Evolutionary conservation across 2,329 filamentous ascomycete genomes (phyloP), one percentile per base, ranked within the genome.

Genomic region (Cercospora berteroae): DNA sequence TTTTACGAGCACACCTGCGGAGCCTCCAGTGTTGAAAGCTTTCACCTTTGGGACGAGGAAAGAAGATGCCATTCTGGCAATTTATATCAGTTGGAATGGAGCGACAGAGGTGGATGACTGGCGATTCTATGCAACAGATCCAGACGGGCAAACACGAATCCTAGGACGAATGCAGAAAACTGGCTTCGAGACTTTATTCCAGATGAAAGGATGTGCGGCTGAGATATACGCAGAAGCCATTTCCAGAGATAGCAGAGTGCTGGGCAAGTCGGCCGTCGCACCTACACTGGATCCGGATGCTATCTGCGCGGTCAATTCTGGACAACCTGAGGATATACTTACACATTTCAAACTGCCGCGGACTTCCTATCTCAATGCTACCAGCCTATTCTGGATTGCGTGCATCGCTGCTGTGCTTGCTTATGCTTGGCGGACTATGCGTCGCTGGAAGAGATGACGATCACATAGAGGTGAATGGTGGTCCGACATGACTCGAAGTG

Each of bases 51-150:
- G 78, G 4, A 74, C 74, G 3, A 64, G 71, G 10, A 67, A 68
- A 16, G 67, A 72, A 0, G 73, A 76, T 10, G 59, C 42, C 2
- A 61, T 33, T 8, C 57, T 58, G 3, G 36, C 55, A 9, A 65
- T 77, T 60, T 68, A 79, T 69, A 75, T 80, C 39, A 74, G 71
- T 62, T 77, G 74, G 74, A 76, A 81, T 50, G 80, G 79, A 1
- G 79, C 79, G 8, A 81, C 79, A 0, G 78, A 81, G 25, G 72
- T 81, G 5, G 71, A 66, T 2, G 55, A 13, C 5, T 81, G 79
- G 78, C 72, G 74, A 1, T 77, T 80, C 64, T 65, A 59, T 44
- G 62, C 20, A 0, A 77, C 77, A 4, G 31, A 4, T 3, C 13
- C 13, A 16, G 52, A 59, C 39, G 62, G 56, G 3, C 33, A 50